Evolutionary conservation across 495 filamentous ascomycete species (phyloP), one percentile per base, ranked within the genome.

Genomic region (Usnea hakonensis): DNA sequence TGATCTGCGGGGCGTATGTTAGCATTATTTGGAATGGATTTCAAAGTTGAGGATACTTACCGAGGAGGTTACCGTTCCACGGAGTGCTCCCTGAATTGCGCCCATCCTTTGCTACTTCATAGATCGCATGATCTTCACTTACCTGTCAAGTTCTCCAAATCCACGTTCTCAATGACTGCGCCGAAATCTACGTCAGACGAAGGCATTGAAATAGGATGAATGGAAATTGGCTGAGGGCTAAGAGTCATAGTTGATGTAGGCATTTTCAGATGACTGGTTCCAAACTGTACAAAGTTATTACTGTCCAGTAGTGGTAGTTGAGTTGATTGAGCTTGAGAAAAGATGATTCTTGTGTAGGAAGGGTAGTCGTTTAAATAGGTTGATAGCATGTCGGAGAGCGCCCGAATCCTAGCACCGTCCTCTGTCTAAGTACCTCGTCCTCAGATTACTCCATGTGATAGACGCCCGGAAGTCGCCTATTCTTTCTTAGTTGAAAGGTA

Each of bases 101-200:
- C 46, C 32, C 59, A 66, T 54, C 64, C 64, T 57, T 36, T 41
- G 53, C 54, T 44, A 64, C 59, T 59, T 52, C 40, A 63, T 9
- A 64, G 35, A 32, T 17, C 9, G 62, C 26, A 40, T 36, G 14
- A 37, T 23, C 2, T 36, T 40, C 23, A 62, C 64, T 52, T 67
- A 77, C 77, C 85, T 48, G 74, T 81, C 65, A 88, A 69, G 59
- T 83, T 78, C 69, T 88, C 82, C 30, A 88, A 64, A 61, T 86
- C 77, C 44, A 80, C 74, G 41, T 83, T 78, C 3, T 75, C 71
- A 62, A 86, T 74, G 26, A 78, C 66, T 6, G 83, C 83, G 8
- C 86, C 85, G 57, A 88, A 86, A 64, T 86, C 72, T 62, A 84
- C 74, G 11, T 75, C 64, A 13, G 82, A 85, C 26, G 46, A 50